Evolutionary conservation across 2,329 filamentous ascomycete species (phyloP).

Genomic region (Pseudodiploospora longispora): DNA sequence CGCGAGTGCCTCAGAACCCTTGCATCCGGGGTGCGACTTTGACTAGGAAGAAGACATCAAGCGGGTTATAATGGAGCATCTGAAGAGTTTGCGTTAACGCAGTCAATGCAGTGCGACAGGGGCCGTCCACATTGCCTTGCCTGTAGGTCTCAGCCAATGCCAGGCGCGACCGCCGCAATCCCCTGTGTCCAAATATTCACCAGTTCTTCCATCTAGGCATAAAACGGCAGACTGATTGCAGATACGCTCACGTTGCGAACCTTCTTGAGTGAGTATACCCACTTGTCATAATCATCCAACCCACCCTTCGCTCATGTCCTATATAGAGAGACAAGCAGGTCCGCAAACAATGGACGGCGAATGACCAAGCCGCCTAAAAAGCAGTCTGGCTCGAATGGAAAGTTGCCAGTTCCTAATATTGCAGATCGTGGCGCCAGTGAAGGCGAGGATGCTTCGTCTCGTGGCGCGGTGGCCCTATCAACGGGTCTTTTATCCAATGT

Average conservation of each 20-base stretch:
- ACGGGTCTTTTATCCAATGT: conserved; percentile 62
- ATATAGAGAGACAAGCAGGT: conserved; percentile 48
- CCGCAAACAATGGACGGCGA: conserved; percentile 42
- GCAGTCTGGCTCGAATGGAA: conserved; percentile 31
- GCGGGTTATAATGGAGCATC: too few relatives aligned
- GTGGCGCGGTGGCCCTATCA: conserved; percentile 46
- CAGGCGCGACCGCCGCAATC: background rate
- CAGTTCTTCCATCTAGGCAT: conserved; percentile 40
- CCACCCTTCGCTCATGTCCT: conserved; percentile 7
- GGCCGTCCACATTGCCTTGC: conserved; percentile 61
- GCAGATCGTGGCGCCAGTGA: conserved; percentile 44
- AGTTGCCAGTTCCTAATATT: conserved; percentile 43
- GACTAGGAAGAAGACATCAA: too few relatives aligned
- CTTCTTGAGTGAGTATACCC: conserved; percentile 56
- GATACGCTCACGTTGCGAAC: conserved; percentile 69
- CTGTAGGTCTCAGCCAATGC: conserved; percentile 35
- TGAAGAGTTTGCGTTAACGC: too few relatives aligned
- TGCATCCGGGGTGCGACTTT: too few relatives aligned
- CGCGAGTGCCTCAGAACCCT: too few relatives aligned
- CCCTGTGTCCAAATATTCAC: background rate
- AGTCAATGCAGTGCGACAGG: conserved; percentile 56
- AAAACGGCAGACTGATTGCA: conserved; percentile 68
- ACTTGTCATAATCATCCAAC: background rate
- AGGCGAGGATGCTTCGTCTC: conserved; percentile 35
- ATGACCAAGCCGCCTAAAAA: conserved; percentile 53